Conservation (phyloP, 768 basidiomycete species). For the Pseudohyphozyma bogoriensis region DNA sequence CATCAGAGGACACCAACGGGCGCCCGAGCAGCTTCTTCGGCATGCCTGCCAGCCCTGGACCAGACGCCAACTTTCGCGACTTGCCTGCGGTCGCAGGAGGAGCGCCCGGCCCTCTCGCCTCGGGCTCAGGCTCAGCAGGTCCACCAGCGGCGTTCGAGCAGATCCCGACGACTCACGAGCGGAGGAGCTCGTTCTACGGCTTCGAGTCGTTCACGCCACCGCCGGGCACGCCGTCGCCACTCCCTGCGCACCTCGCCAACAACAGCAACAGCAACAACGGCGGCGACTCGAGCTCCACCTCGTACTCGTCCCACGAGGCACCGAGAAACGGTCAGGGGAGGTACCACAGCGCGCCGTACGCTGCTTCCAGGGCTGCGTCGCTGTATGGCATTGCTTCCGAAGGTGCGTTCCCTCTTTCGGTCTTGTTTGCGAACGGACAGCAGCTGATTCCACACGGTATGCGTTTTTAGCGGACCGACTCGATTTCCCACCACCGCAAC, state of each 20-base stretch:
- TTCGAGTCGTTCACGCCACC: constrained; percentile 5
- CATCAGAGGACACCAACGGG: too few relatives aligned
- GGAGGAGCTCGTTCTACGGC: constrained; percentile 19
- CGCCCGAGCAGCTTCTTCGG: neutral
- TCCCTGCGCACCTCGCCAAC: neutral
- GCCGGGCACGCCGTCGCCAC: neutral
- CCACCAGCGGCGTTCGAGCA: neutral
- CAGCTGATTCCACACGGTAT: too few relatives aligned
- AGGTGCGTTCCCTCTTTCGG: too few relatives aligned
- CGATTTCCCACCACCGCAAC: constrained; percentile 7
- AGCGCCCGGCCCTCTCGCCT: neutral
- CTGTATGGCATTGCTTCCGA: constrained; percentile 13
- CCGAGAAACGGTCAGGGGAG: constrained; percentile 9
- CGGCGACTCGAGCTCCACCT: constrained; percentile 19
- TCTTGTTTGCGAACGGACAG: too few relatives aligned
- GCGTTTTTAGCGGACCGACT: too few relatives aligned
- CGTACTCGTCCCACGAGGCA: constrained; percentile 16
- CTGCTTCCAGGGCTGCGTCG: constrained; percentile 11
- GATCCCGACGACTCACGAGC: neutral
- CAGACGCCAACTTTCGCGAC: neutral
- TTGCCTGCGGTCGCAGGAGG: neutral
- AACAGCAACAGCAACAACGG: neutral
- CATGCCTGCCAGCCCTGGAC: neutral
- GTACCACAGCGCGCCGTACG: constrained; percentile 20
- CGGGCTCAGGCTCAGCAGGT: neutral